These are phyloP conservation scores for Alternaria consortialis DNA, from an alignment of 2,329 filamentous ascomycete species.

Conservation along the genomic window DNA sequence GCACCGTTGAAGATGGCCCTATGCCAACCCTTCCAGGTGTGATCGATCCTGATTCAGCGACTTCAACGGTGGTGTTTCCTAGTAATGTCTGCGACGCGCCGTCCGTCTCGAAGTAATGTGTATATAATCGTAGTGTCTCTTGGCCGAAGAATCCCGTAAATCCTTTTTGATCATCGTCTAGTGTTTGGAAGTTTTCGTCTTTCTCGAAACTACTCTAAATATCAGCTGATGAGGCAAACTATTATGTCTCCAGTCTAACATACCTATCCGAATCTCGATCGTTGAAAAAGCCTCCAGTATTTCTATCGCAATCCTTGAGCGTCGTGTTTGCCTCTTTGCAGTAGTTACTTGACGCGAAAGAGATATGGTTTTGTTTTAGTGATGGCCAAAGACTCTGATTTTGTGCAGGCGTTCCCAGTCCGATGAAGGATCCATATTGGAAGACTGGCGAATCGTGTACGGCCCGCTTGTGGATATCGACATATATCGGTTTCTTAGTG, in stretches of 20 bases:
- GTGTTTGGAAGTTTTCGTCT: slow-evolving; percentile 32
- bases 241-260: slow-evolving; percentile 7
- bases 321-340: slow-evolving; percentile 47
- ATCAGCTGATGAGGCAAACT: slow-evolving; percentile 19
- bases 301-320: slow-evolving; percentile 41
- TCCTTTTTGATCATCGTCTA: slow-evolving; percentile 34
- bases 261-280: slow-evolving; percentile 45
- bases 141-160: slow-evolving; percentile 43
- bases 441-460: slow-evolving; percentile 52
- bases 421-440: slow-evolving; percentile 58
- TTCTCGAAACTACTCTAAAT: slow-evolving; percentile 32
- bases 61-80: slow-evolving; percentile 46
- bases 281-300: slow-evolving; percentile 49
- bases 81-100: slow-evolving; percentile 49
- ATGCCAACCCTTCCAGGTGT: slow-evolving; percentile 52
- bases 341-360: slow-evolving; percentile 48
- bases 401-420: slow-evolving; percentile 54
- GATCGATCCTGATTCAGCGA: slow-evolving; percentile 44
- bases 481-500: slow-evolving; percentile 52
- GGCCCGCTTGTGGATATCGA: slow-evolving; percentile 56
- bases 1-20: slow-evolving; percentile 52
- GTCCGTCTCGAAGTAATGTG: slow-evolving; percentile 53
- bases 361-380: slow-evolving; percentile 54
- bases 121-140: slow-evolving; percentile 51
- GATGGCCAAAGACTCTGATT: slow-evolving; percentile 58